Base-by-base conservation (phyloP, 2,329 filamentous ascomycete genomes). In the Dactylella cylindrospora region DNA sequence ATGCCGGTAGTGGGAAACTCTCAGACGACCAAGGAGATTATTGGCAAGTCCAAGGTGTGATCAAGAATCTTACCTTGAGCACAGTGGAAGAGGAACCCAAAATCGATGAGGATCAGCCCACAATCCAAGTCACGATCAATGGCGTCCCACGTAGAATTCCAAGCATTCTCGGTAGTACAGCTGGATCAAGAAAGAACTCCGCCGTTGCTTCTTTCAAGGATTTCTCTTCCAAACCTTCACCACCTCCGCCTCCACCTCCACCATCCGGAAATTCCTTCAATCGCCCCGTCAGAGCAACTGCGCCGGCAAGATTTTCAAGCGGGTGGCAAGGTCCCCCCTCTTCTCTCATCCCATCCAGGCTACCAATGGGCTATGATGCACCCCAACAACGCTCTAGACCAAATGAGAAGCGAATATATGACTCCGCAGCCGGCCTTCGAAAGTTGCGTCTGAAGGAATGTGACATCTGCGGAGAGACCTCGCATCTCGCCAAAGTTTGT, bases 121-220 rank as follows among this genome's bases (percentile, higher is more conserved):
- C 39, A 5, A 50, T 39, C 3, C 44, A 47, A 2, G 15, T 62
- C 10, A 38, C 44, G 17, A 31, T 62, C 5, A 62, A 62, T 19
- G 57, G 57, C 5, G 57, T 62, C 2, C 36, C 57, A 29, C 49
- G 49, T 13, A 47, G n/a, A 9, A 54, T 62, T 32, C 57, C 57
- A n/a, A 62, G 57, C 12, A 19, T 38, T 19, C 15, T 45, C 23
- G 40, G 45, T n/a, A 39, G 10, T 2, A 32, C 36, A 10, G 29
- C 36, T 7, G 13, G 23, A 7, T 40, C 29, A 3, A 43, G 43
- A 17, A 49, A 62, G 41, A n/a, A n/a, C n/a, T n/a, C n/a, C n/a
- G n/a, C n/a, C n/a, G n/a, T n/a, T n/a, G n/a, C n/a, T n/a, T n/a
- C n/a, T n/a, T n/a, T n/a, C n/a, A n/a, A n/a, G n/a, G n/a, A n/a